These are phyloP conservation scores for Pyrenophora graminea DNA, from an alignment of 2,329 filamentous ascomycete genomes.

Conservation along the genomic window DNA sequence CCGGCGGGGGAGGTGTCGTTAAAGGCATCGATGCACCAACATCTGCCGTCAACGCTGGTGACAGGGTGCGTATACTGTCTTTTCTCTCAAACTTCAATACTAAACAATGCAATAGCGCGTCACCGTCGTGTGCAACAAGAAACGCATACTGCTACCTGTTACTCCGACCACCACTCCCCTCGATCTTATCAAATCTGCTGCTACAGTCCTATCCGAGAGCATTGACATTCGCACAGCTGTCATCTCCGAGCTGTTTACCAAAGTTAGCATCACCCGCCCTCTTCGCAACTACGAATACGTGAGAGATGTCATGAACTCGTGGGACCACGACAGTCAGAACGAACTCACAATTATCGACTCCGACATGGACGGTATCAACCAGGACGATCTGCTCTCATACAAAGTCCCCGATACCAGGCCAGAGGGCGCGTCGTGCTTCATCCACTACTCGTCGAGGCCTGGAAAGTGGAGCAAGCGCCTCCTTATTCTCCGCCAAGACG, in stretches of 20 bases:
- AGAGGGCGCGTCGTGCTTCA: conserved; percentile 66
- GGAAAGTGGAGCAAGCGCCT: conserved; percentile 89
- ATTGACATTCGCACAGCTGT: conserved; percentile 70
- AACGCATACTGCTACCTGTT: conserved; percentile 71
- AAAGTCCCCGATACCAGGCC: conserved; percentile 69
- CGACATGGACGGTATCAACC: conserved; percentile 57
- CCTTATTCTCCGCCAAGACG: conserved; percentile 72
- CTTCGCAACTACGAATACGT: conserved; percentile 85
- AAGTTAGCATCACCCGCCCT: conserved; percentile 78
- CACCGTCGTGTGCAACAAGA: conserved; percentile 71
- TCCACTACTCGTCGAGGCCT: conserved; percentile 80
- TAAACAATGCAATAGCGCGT: conserved; percentile 60
- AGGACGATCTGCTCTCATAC: conserved; percentile 66
- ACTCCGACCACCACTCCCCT: conserved; percentile 72
- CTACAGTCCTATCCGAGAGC: conserved; percentile 64
- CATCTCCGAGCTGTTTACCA: conserved; percentile 75
- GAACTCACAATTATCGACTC: conserved; percentile 68
- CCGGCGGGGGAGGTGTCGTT: conserved; percentile 54
- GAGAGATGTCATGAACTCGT: conserved; percentile 87
- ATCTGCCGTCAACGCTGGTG: conserved; percentile 78
- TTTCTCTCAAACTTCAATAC: neutral
- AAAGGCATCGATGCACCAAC: conserved; percentile 73
- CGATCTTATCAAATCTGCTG: conserved; percentile 72
- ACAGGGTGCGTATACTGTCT: conserved; percentile 62
- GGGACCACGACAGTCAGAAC: conserved; percentile 82